These are phyloP conservation scores for Cucurbita argyrosperma DNA, from an alignment of 306 rosid species.

Conservation along the genomic window DNA sequence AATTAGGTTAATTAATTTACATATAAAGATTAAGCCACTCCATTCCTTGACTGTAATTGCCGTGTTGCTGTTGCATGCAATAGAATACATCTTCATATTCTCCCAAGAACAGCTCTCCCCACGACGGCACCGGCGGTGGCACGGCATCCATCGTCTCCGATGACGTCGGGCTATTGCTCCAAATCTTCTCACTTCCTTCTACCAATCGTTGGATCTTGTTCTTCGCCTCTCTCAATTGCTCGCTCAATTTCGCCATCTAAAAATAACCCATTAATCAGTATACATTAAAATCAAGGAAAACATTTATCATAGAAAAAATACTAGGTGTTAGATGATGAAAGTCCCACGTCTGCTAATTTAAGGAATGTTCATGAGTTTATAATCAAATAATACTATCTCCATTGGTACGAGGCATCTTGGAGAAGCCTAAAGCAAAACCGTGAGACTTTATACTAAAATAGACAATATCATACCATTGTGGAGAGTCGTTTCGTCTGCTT, in stretches of 20 bases:
- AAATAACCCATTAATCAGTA: background rate
- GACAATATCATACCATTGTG: too few relatives aligned
- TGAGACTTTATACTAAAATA: too few relatives aligned
- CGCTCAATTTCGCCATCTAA: slow-evolving; percentile 54
- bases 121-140: slow-evolving; percentile 33
- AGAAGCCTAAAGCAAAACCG: too few relatives aligned
- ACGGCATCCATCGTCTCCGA: slow-evolving; percentile 41
- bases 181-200: slow-evolving; percentile 21
- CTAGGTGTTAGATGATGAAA: too few relatives aligned
- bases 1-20: slow-evolving; percentile 10
- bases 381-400: too few relatives aligned
- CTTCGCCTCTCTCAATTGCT: slow-evolving; percentile 41
- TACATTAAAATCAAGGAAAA: background rate
- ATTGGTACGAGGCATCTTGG: too few relatives aligned
- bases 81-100: slow-evolving; percentile 35
- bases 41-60: slow-evolving; percentile 27
- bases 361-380: too few relatives aligned
- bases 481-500: too few relatives aligned
- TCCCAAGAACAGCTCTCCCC: slow-evolving; percentile 46
- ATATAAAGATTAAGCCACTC: slow-evolving; percentile 48
- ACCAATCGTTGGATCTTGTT: slow-evolving; percentile 38
- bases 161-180: slow-evolving; percentile 48
- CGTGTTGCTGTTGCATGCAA: slow-evolving; percentile 17
- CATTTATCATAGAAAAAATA: slow-evolving; percentile 15
- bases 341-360: too few relatives aligned